Base-by-base conservation (phyloP, 2,329 filamentous ascomycete genomes). In the Penicillium sp. region DNA sequence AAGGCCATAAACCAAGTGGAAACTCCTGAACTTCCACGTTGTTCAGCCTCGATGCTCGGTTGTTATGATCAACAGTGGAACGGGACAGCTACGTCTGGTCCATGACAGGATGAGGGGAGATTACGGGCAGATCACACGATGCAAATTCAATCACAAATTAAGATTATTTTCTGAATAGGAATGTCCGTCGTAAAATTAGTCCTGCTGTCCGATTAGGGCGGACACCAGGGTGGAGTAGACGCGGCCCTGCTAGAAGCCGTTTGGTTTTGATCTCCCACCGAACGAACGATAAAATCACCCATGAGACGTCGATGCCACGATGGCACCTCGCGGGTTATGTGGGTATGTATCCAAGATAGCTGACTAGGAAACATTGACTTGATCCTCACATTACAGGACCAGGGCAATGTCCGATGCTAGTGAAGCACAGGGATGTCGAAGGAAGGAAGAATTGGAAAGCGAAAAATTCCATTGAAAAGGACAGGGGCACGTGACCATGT, bases 181-280 rank as follows among this genome's bases (percentile, higher is more conserved):
- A 75, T 76, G 74, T 76, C 64, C 73, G 73, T 76, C 73, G 67
- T 72, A 69, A 69, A 73, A 70, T 71, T 69, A 76, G 74, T 76
- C 74, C 74, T 74, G 66, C 66, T 61, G 69, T 67, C 67, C 71
- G 63, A 74, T 62, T 33, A 65, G 48, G 51, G 53, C 63, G 65
- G 73, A 69, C 69, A 72, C 70, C 70, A 76, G 74, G 74, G 74
- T 76, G 74, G 74, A 76, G 74, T 74, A 75, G 74, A 76, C 74
- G 74, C 73, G 72, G 74, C 66, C 65, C 74, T 76, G 74, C 74
- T 76, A 76, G 74, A 76, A 76, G 74, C 73, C 72, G 73, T 69
- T 70, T 70, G 66, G 70, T 69, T 74, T 76, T 72, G 70, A 68
- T 76, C 70, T 76, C 65, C 74, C 74, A 76, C 73, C 66, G 70